Base-by-base conservation (phyloP, 768 basidiomycete genomes). In the Kwoniella europaea region DNA sequence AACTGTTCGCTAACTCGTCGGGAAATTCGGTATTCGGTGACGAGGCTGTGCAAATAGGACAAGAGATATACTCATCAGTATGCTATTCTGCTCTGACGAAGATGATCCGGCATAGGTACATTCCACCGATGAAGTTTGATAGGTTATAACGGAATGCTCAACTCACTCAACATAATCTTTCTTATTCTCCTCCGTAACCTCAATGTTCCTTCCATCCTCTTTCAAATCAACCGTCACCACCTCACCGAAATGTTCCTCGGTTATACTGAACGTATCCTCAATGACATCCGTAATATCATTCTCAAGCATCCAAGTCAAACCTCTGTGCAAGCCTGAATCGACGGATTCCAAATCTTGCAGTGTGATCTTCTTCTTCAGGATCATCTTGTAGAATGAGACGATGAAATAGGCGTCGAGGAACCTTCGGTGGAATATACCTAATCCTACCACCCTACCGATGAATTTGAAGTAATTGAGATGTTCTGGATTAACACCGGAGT, bases 391-490 rank as follows among this genome's bases (percentile, higher is more conserved):
- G 88, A 99, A 97, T 79, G 93, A 93, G 82, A 96, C 94, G 75
- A 98, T 98, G 84, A 99, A 99, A 87, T 98, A 98, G 44, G 95
- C 96, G 76, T 99, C 97, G 74, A 99, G 86, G 90, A 99, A 99
- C 10, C 97, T 92, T 65, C 97, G 90, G 83, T 99, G 97, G 90
- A 99, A 99, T 83, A 99, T 98, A 74, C 93, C 96, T 55, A 98
- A 88, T 63, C 95, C 94, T 65, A 98, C 87, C 79, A 92, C 93
- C 44, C 97, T 90, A 10, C 97, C 97, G 74, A 99, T 98, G 85
- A 99, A 98, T 86, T 98, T 98, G 91, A 98, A 98, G 86, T 98
- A 99, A 86, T 98, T 98, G 82, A 99, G 85, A 85, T 99, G 97
- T 85, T 99, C 97, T 0, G 97, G 97, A 84, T 99, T 99, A 76